These are phyloP conservation scores for Ustilago esculenta DNA, from an alignment of 1,284 basidiomycete genomes.

Conservation along the genomic window DNA sequence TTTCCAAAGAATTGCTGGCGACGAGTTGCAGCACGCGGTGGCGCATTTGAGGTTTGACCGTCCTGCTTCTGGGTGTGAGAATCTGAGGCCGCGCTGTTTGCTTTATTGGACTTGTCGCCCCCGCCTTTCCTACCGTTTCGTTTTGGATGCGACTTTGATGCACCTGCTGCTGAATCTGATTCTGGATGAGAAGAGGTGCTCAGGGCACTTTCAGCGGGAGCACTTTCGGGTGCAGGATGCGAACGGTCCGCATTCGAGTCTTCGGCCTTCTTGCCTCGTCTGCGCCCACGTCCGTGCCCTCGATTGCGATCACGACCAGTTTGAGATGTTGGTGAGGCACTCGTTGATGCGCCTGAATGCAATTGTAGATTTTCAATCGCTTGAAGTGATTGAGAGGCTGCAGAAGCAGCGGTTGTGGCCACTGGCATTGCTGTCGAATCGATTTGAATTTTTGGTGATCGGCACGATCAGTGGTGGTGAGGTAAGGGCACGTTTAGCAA, in stretches of 20 bases:
- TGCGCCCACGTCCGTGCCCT: slow-evolving; percentile 14
- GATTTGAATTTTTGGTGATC: background rate
- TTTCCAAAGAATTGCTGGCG: slow-evolving; percentile 53
- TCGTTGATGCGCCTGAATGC: slow-evolving; percentile 12
- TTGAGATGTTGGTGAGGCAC: slow-evolving; percentile 7
- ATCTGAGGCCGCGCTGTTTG: slow-evolving; percentile 1
- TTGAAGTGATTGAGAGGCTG: slow-evolving; percentile 11
- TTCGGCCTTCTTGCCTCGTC: slow-evolving; percentile 17
- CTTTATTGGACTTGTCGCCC: slow-evolving; percentile 8
- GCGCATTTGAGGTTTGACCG: background rate
- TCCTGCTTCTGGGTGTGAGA: background rate
- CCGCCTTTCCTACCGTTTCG: slow-evolving; percentile 11
- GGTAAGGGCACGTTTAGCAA: background rate
- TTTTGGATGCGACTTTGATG: slow-evolving; percentile 1
- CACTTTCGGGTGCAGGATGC: background rate
- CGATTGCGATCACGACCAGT: slow-evolving; percentile 16
- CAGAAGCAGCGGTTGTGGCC: slow-evolving; percentile 11
- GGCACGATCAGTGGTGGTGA: too few relatives aligned
- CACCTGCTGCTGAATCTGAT: background rate
- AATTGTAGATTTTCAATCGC: slow-evolving; percentile 12
- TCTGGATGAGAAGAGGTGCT: background rate
- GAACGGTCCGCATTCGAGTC: background rate
- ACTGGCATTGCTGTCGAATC: slow-evolving; percentile 12
- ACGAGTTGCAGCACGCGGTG: slow-evolving; percentile 20
- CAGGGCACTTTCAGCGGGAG: background rate